These are phyloP conservation scores for Solanum acaule DNA, from an alignment of 257 asterid species.

Conservation along the genomic window DNA sequence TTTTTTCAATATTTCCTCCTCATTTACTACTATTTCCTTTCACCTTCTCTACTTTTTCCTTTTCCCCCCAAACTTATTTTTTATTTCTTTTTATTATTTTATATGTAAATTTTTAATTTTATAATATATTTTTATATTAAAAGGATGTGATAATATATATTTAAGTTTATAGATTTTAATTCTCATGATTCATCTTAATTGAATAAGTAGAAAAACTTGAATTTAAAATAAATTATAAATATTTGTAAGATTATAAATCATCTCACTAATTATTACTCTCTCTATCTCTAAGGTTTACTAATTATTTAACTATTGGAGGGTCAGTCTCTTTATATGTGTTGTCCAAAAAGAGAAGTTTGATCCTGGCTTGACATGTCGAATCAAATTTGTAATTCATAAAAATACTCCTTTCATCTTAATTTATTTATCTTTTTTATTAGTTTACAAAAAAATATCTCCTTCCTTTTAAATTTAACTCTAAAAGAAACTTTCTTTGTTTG, in stretches of 20 bases:
- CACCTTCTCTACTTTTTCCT: slow-evolving; percentile 2
- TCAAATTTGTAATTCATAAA: too few relatives aligned
- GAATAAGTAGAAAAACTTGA: background rate
- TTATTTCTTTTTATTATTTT: background rate
- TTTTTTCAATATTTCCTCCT: background rate
- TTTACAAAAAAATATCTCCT: too few relatives aligned
- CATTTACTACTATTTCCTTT: background rate
- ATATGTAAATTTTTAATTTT: background rate
- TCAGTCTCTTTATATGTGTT: too few relatives aligned
- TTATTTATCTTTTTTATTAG: too few relatives aligned
- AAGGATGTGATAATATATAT: background rate
- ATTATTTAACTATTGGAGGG: too few relatives aligned
- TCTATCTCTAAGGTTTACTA: too few relatives aligned
- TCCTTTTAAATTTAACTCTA: too few relatives aligned
- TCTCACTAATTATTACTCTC: background rate
- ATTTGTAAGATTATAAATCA: background rate
- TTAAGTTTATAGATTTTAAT: background rate
- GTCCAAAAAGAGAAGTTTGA: fast-evolving
- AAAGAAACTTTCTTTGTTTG: too few relatives aligned
- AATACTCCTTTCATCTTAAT: too few relatives aligned
- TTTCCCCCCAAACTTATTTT: background rate
- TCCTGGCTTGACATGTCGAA: too few relatives aligned
- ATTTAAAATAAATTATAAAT: background rate
- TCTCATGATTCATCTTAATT: background rate
- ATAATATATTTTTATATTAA: background rate